Evolutionary conservation across 305 asterid species (phyloP).

Genomic region (Fraxinus xanthoxyloides): DNA sequence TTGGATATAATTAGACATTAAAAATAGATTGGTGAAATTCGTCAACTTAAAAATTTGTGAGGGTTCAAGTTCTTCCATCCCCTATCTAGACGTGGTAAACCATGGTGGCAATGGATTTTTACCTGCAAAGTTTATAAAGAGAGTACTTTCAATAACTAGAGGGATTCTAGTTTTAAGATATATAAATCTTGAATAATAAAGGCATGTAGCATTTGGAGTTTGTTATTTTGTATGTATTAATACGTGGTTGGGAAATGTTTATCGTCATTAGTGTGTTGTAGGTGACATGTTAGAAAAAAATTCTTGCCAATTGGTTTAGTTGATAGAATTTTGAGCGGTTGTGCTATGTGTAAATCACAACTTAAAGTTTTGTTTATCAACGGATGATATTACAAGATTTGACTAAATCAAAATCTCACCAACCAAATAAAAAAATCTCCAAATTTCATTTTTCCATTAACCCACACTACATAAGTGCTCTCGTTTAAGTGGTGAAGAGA

Average conservation of each 20-base stretch:
- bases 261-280: neutral
- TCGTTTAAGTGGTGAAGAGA: no score
- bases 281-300: no score
- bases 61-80: neutral
- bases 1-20: neutral
- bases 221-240: no score
- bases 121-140: neutral
- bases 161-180: neutral
- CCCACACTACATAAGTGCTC: no score
- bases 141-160: neutral
- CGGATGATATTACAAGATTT: no score
- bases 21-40: no score
- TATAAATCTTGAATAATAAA: neutral
- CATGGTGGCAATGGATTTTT: neutral
- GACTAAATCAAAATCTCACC: no score
- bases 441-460: no score
- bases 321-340: neutral
- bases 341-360: no score
- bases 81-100: neutral
- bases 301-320: neutral
- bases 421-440: no score
- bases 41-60: neutral
- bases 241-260: neutral
- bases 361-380: no score
- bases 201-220: neutral